phyloP scores from a whole-genome alignment of 257 asterid species.

The Rauvolfia tetraphylla region DNA sequence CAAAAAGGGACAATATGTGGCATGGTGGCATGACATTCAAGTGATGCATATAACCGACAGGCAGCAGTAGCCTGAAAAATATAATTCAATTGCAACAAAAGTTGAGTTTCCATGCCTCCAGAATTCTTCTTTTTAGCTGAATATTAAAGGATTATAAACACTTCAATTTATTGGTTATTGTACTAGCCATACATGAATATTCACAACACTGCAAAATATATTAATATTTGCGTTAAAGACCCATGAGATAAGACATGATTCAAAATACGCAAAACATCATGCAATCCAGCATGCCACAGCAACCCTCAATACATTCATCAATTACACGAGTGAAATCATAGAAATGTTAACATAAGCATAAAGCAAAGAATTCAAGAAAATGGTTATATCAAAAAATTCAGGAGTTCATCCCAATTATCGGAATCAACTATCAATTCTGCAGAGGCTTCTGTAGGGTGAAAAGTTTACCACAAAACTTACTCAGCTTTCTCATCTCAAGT shows the following conservation, averaged over 20 bases:
- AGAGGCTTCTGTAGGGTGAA: neutral
- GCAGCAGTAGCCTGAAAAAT: neutral
- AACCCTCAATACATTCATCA: neutral
- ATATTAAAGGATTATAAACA: neutral
- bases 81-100: neutral
- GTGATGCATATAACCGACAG: neutral
- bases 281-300: neutral
- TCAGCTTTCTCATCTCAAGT: neutral
- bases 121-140: neutral
- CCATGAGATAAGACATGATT: neutral
- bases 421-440: neutral
- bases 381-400: neutral
- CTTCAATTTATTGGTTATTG: neutral
- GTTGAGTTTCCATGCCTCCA: neutral
- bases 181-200: neutral
- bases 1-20: conserved; percentile 2
- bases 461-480: neutral
- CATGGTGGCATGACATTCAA: neutral
- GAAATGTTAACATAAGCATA: neutral
- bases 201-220: neutral
- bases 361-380: neutral
- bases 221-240: neutral
- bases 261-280: neutral
- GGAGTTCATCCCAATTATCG: neutral
- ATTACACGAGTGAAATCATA: no score